Evolutionary conservation across 2,329 filamentous ascomycete species (phyloP), one percentile per base, ranked within the genome.

Genomic region (Aspergillus sp.): DNA sequence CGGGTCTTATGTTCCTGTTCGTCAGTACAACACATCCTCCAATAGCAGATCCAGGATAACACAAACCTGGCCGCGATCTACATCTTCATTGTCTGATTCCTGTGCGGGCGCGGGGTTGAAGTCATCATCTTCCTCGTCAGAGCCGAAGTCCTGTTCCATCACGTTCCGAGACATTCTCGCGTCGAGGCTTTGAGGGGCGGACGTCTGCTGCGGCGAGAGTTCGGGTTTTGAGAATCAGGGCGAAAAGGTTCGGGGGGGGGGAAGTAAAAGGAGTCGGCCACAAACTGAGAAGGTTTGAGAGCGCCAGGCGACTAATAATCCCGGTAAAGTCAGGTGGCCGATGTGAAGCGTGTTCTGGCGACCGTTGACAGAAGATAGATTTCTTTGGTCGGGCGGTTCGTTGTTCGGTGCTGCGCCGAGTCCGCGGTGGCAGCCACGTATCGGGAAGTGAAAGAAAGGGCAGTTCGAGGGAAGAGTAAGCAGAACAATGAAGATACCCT

Each of bases 41-140:
- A 33, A 24, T 15, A 48, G 13, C 15, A 17, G 24, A n/a, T n/a
- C 12, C 24, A 27, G 20, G 30, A 13, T 60, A 40, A 40, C 17
- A 59, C 63, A 30, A 53, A 76, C 72, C 67, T 70, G 66, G 17
- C 59, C 37, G 4, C 60, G 56, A 20, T 49, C 41, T 7, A 78
- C 76, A 63, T 80, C 82, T 59, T 91, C 89, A 50, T 86, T 87
- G 64, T 93, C 90, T 3, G 90, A 95, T 34, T 85, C 70, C 58
- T 91, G 85, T 59, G 85, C 88, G 19, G 89, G 88, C 49, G 83
- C 86, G 51, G 92, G 93, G 73, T 96, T 96, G 82, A 97, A 96
- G 73, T 93, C 89, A 60, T 90, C 88, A 66, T 96, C 92, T 51
- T 95, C 90, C 45, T 89, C 88, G 56, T 83, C 82, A 54, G 81